Conservation (phyloP, 139 green algal species). For the Spirogloea muscicola region DNA sequence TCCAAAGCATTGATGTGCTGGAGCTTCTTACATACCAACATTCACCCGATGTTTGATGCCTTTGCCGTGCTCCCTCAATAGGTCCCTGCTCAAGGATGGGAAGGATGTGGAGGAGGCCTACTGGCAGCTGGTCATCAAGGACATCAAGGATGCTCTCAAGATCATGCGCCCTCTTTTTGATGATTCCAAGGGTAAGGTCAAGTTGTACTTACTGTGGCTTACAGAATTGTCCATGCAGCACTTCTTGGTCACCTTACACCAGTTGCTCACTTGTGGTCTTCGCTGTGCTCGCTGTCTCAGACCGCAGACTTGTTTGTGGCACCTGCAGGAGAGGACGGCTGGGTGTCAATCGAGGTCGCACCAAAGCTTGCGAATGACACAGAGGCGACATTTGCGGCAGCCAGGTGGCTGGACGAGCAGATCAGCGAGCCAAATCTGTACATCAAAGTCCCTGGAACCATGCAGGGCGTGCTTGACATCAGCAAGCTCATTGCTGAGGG, state of each 20-base stretch:
- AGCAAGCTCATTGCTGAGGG: conserved; percentile 16
- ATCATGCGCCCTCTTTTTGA: conserved; percentile 26
- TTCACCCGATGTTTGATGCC: too few species aligned
- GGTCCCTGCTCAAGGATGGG: too few species aligned
- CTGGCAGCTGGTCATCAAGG: conserved; percentile 26
- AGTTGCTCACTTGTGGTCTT: too few species aligned
- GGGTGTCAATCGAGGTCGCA: conserved; percentile 35
- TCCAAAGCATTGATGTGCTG: too few species aligned
- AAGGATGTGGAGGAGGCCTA: too few species aligned
- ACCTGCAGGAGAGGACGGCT: conserved; percentile 16
- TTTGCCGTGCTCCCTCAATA: too few species aligned
- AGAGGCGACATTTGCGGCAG: conserved; percentile 6
- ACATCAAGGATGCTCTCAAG: conserved; percentile 31
- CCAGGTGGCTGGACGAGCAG: conserved; percentile 13
- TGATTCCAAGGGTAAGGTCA: conserved; percentile 1
- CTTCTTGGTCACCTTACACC: not conserved
- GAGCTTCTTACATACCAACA: too few species aligned
- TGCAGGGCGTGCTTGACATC: conserved; percentile 24
- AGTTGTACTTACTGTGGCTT: too few species aligned
- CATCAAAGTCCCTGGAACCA: conserved; percentile 44
- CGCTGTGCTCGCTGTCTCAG: too few species aligned
- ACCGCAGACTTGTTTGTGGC: not conserved
- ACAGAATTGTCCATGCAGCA: not conserved
- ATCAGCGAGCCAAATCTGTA: conserved; percentile 23
- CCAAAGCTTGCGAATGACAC: conserved; percentile 32